Evolutionary conservation across 1,139 yeast species (phyloP).

Genomic region (Saccharomycopsis hybrid): DNA sequence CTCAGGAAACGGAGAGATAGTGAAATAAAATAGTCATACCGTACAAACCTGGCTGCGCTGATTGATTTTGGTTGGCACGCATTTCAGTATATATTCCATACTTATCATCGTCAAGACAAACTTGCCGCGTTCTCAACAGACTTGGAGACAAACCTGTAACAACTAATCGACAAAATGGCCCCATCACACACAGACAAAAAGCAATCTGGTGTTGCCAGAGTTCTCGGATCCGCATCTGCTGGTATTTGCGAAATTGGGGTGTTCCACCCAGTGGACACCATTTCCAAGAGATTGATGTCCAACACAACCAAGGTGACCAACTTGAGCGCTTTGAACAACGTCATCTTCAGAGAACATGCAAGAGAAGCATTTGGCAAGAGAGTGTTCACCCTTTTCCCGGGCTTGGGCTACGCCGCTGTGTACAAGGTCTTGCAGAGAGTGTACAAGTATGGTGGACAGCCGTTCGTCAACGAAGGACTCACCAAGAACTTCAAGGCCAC

Average conservation of each 20-base stretch:
- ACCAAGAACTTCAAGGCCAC: slow-evolving; percentile 62
- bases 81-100: too few relatives aligned
- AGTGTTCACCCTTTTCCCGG: slow-evolving; percentile 85
- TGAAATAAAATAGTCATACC: too few relatives aligned
- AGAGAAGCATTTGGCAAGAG: slow-evolving; percentile 63
- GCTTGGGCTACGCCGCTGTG: slow-evolving; percentile 96
- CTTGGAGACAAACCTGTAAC: too few relatives aligned
- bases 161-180: slow-evolving; percentile 14
- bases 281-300: slow-evolving; percentile 96
- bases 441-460: slow-evolving; percentile 98
- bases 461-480: slow-evolving; percentile 92
- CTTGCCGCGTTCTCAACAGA: too few relatives aligned
- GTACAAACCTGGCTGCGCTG: too few relatives aligned
- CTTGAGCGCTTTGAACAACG: slow-evolving; percentile 64
- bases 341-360: slow-evolving; percentile 82
- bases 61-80: too few relatives aligned
- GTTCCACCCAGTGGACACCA: slow-evolving; percentile 98
- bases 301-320: slow-evolving; percentile 72
- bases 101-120: too few relatives aligned
- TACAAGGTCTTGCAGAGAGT: slow-evolving; percentile 96
- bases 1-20: too few relatives aligned
- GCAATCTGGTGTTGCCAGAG: slow-evolving; percentile 86
- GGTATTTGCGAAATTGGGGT: slow-evolving; percentile 95
- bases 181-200: slow-evolving; percentile 67
- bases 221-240: slow-evolving; percentile 94